Base-by-base conservation (phyloP, 352 stramenopile species). In the Phytopythium mirpurense region DNA sequence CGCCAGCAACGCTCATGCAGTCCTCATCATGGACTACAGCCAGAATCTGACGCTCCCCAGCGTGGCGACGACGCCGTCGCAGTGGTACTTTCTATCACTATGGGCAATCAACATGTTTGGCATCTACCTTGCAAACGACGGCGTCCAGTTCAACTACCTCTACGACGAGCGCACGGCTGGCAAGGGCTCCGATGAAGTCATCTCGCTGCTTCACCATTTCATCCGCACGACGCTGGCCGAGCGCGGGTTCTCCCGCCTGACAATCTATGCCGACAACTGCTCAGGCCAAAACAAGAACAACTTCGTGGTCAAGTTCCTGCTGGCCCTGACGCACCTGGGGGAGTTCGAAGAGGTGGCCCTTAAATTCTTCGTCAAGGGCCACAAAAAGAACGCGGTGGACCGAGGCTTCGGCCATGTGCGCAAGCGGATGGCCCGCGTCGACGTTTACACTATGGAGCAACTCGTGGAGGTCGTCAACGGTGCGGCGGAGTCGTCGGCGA, bases 81-180 rank as follows among this genome's bases (percentile, higher is more conserved):
- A 63, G 15, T 63, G 50, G 50, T 70, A 63, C 31, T 63, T 70
- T 37, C 12, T 54, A 3, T 66, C 51, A 8, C 46, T 70, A 0
- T n/a, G 53, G 7, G n/a, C 21, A 0, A 51, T 65, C 21, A 64
- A 43, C 26, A 19, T 60, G 10, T 68, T 68, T 11, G 52, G 61
- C 9, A 57, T 63, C 18, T 60, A 50, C 31, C 61, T 44, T 21
- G 60, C 44, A 19, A 67, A 59, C 19, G 40, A 57, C 2, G 21
- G 31, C 2, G 21, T 23, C 0, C 46, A 63, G 14, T 55, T 43
- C 10, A 61, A 60, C 27, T 63, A 60, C 15, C 2, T 68, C 15
- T 64, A 63, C 36, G 24, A 55, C 2, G 60, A 67, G 31, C 41
- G 9, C 11, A 51, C 36, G 0, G 61, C 44, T 24, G 60, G 60